These are phyloP conservation scores for Hibiscus tridactylites DNA, from an alignment of 345 rosid genomes.

Conservation along the genomic window DNA sequence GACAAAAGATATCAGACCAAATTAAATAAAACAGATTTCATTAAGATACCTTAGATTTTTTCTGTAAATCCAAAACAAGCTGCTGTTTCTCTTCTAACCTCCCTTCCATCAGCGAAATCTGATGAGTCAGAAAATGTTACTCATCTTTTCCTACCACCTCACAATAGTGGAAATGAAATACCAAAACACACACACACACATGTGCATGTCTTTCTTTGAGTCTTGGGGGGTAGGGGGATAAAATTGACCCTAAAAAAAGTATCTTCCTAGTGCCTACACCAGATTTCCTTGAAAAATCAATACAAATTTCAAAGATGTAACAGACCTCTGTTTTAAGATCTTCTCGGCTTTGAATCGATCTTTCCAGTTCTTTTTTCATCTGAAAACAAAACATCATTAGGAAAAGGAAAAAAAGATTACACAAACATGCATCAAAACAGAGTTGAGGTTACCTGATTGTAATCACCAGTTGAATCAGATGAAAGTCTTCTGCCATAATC, in stretches of 20 bases:
- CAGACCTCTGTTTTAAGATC: conserved; percentile 60
- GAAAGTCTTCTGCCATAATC: conserved; percentile 37
- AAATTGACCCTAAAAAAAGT: neutral
- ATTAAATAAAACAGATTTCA: conserved; percentile 9
- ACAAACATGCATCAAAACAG: neutral
- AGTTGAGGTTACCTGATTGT: conserved; percentile 36
- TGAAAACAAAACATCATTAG: conserved; percentile 17
- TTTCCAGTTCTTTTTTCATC: conserved; percentile 54
- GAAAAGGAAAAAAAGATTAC: neutral
- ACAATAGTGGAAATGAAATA: neutral
- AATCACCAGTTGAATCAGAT: conserved; percentile 45
- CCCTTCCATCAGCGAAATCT: conserved; percentile 51
- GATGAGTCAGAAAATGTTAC: conserved; percentile 16
- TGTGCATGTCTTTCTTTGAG: neutral
- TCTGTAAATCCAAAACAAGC: conserved; percentile 46
- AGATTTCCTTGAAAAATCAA: neutral
- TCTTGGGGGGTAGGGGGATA: neutral
- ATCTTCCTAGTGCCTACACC: neutral
- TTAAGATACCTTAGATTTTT: conserved; percentile 49
- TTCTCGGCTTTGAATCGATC: conserved; percentile 38
- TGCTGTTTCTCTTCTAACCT: conserved; percentile 40
- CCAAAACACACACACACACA: neutral
- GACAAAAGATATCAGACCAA: neutral
- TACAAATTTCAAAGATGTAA: neutral
- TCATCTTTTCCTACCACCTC: neutral